Conservation (phyloP, 1,284 basidiomycete genomes). For the Megacollybia platyphylla region DNA sequence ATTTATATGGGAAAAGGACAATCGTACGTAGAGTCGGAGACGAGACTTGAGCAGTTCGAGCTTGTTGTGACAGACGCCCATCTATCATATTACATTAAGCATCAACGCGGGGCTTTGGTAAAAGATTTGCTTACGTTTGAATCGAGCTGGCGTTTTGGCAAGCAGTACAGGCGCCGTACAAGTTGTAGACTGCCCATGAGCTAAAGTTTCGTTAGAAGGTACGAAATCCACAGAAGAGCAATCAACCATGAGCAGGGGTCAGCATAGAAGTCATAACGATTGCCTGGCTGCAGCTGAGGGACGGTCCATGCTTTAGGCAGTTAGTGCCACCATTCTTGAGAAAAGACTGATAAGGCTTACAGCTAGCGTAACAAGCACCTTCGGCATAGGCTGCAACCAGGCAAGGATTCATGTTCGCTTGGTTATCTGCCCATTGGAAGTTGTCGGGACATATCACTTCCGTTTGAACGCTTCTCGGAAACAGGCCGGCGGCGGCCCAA, state of each 20-base stretch:
- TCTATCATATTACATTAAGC: not conserved
- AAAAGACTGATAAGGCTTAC: not conserved
- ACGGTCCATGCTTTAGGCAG: not conserved
- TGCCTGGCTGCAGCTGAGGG: not conserved
- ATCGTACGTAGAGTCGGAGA: not conserved
- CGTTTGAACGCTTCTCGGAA: conserved; percentile 1
- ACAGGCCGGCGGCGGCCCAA: not conserved
- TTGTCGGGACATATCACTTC: not conserved
- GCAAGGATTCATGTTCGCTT: conserved; percentile 2
- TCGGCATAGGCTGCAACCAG: conserved; percentile 1
- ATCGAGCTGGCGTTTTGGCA: conserved; percentile 6
- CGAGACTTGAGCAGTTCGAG: not conserved
- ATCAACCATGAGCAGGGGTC: not conserved
- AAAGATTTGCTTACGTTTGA: conserved; percentile 3
- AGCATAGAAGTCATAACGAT: not conserved
- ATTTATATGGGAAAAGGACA: not conserved
- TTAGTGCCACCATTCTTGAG: not conserved
- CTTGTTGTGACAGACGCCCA: conserved; percentile 1
- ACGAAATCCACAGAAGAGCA: not conserved
- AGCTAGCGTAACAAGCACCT: conserved; percentile 2
- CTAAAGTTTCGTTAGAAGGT: conserved; percentile 2
- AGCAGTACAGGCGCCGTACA: conserved; percentile 7
- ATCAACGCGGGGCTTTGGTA: not conserved
- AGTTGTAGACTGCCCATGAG: conserved; percentile 10
- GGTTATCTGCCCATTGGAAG: conserved; percentile 6